Conservation (phyloP, 495 filamentous ascomycete species). For the Symbiotaphrina buchneri region DNA sequence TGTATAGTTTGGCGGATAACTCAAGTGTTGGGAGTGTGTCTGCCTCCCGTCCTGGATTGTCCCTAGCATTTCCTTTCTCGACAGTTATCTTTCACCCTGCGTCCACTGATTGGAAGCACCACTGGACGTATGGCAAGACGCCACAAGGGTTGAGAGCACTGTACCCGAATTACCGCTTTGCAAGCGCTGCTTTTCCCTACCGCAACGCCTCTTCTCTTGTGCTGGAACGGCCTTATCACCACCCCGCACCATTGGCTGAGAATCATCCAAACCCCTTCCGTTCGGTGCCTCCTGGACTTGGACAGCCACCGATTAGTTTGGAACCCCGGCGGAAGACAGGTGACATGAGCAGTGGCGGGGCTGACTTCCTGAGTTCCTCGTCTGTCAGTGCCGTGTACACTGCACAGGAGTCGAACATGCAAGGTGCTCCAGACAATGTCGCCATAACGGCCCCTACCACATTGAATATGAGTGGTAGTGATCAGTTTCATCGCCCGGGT, state of each 20-base stretch:
- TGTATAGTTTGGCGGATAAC: too few species aligned
- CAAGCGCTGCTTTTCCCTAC: constrained; percentile 2
- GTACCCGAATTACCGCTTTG: constrained; percentile 4
- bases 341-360: background rate
- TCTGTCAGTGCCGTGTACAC: background rate
- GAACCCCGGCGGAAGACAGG: background rate
- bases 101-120: too few species aligned
- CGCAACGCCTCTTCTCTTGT: constrained; percentile 5
- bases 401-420: background rate
- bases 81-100: too few species aligned
- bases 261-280: constrained; percentile 5
- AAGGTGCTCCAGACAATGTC: background rate
- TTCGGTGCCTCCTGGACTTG: constrained; percentile 2
- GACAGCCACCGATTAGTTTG: background rate
- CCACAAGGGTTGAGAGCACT: too few species aligned
- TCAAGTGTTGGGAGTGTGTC: too few species aligned
- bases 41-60: too few species aligned
- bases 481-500: too few species aligned
- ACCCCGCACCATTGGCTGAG: constrained; percentile 3
- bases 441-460: background rate
- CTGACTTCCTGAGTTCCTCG: background rate
- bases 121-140: too few species aligned
- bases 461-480: background rate
- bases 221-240: constrained; percentile 2
- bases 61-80: too few species aligned